A percentile compares a stretch with the other conserved stretches of the same genome.
Evolutionary conservation across 2,329 filamentous ascomycete genomes (phyloP).

Genomic region (Ilyonectria destructans): DNA sequence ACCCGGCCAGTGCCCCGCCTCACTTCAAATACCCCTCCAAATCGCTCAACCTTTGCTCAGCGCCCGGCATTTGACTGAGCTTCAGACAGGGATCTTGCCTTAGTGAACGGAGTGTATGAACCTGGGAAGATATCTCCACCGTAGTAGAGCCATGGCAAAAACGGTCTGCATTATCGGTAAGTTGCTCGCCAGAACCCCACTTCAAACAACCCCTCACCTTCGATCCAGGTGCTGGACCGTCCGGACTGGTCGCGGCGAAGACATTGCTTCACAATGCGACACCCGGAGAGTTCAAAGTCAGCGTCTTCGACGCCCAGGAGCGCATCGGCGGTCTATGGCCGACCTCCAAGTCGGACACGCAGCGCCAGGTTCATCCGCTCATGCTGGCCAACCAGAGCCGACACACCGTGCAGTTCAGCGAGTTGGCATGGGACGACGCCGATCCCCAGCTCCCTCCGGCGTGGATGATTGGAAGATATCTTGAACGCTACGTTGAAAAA

Average conservation of each 20-base stretch:
- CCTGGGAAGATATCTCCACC: constrained; percentile 30
- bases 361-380: constrained; percentile 74
- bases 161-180: constrained; percentile 61
- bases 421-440: constrained; percentile 78
- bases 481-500: constrained; percentile 74
- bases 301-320: constrained; percentile 77
- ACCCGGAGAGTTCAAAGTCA: constrained; percentile 74
- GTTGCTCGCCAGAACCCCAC: constrained; percentile 16
- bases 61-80: constrained; percentile 24
- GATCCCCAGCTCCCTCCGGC: constrained; percentile 80
- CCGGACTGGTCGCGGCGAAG: constrained; percentile 81
- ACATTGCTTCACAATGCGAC: constrained; percentile 76
- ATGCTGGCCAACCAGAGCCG: constrained; percentile 83
- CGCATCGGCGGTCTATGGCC: constrained; percentile 88
- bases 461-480: constrained; percentile 83
- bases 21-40: constrained; percentile 34
- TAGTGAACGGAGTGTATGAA: constrained; percentile 39
- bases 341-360: constrained; percentile 62
- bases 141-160: constrained; percentile 54
- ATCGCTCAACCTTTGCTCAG: constrained; percentile 42
- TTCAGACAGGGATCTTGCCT: constrained; percentile 21
- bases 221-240: constrained; percentile 75
- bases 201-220: constrained; percentile 12
- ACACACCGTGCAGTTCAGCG: constrained; percentile 82
- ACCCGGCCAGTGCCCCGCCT: background rate